Conservation (phyloP, 2,329 filamentous ascomycete genomes). For the Aureobasidium sp. region DNA sequence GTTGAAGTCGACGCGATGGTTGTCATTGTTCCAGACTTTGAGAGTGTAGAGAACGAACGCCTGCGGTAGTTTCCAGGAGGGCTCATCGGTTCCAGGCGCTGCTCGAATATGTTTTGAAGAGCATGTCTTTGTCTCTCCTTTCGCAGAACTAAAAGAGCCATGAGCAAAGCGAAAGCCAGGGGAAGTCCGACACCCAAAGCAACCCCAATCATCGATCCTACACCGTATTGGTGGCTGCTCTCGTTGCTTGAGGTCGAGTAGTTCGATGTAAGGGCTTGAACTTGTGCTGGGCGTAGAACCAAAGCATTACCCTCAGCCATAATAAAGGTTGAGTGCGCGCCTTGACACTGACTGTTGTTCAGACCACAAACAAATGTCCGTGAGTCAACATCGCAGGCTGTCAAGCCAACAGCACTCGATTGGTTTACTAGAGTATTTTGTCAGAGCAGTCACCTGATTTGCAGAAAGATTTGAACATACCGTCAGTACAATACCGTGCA, state of each 20-base stretch:
- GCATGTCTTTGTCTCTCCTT: slow-evolving; percentile 16
- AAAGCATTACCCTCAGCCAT: slow-evolving; percentile 20
- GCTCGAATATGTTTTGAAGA: slow-evolving; percentile 25
- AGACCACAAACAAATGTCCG: slow-evolving; percentile 26
- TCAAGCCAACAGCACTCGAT: slow-evolving; percentile 10
- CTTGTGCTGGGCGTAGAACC: slow-evolving; percentile 23
- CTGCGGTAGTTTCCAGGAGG: not conserved
- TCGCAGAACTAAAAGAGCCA: slow-evolving; percentile 18
- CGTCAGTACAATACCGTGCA: slow-evolving; percentile 21
- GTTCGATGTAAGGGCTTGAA: slow-evolving; percentile 19
- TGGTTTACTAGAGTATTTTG: not conserved
- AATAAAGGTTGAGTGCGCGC: slow-evolving; percentile 20
- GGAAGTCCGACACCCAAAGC: slow-evolving; percentile 23
- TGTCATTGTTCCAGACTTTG: slow-evolving; percentile 4
- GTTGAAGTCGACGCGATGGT: not conserved
- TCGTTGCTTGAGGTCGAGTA: slow-evolving; percentile 10
- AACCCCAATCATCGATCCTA: slow-evolving; percentile 22
- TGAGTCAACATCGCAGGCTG: slow-evolving; percentile 14
- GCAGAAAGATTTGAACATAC: slow-evolving; percentile 12
- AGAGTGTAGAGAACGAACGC: slow-evolving; percentile 1
- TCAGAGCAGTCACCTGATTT: not conserved
- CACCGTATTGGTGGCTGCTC: slow-evolving; percentile 16
- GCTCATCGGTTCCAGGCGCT: not conserved
- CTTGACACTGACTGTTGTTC: slow-evolving; percentile 19
- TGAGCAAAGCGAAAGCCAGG: slow-evolving; percentile 20